Conservation (phyloP, 768 basidiomycete genomes). For the Boletus eberwhitei region DNA sequence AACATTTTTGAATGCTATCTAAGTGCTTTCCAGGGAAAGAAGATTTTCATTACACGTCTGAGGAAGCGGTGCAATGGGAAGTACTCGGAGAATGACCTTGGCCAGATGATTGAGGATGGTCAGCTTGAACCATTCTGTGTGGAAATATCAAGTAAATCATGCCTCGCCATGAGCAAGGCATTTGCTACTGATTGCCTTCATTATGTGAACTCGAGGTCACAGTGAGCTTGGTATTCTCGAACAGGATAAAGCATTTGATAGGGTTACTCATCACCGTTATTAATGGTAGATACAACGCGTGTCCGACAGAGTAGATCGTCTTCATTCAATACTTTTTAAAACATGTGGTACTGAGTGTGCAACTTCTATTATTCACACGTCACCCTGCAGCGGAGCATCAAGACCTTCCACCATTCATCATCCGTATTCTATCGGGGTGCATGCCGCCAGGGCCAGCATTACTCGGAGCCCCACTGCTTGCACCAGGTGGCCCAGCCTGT, state of each 20-base stretch:
- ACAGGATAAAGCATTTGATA: not conserved
- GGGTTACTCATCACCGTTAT: not conserved
- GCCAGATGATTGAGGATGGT: slow-evolving; percentile 36
- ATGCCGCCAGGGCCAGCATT: slow-evolving; percentile 61
- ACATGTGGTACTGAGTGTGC: not conserved
- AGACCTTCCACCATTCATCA: slow-evolving; percentile 52
- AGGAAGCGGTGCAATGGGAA: slow-evolving; percentile 34
- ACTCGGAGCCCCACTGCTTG: slow-evolving; percentile 27
- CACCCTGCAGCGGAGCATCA: not conserved
- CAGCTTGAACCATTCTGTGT: slow-evolving; percentile 46
- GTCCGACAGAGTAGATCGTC: not conserved
- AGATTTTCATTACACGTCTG: slow-evolving; percentile 35
- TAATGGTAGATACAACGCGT: not conserved
- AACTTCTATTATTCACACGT: not conserved
- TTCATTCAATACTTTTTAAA: not conserved
- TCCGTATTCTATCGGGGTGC: slow-evolving; percentile 79
- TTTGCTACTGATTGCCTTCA: slow-evolving; percentile 23
- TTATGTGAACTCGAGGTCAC: slow-evolving; percentile 9
- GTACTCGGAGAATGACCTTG: slow-evolving; percentile 34
- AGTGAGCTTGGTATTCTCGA: not conserved
- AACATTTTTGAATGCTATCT: not conserved
- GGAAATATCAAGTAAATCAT: slow-evolving; percentile 31
- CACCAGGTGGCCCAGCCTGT: slow-evolving; percentile 37
- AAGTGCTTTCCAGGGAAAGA: slow-evolving; percentile 25
- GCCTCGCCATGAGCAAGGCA: slow-evolving; percentile 15